Percentiles rank a stretch among this genome's conserved stretches.
Evolutionary conservation across 2,329 filamentous ascomycete genomes (phyloP).

Genomic region (Sporothrix brasiliensis): DNA sequence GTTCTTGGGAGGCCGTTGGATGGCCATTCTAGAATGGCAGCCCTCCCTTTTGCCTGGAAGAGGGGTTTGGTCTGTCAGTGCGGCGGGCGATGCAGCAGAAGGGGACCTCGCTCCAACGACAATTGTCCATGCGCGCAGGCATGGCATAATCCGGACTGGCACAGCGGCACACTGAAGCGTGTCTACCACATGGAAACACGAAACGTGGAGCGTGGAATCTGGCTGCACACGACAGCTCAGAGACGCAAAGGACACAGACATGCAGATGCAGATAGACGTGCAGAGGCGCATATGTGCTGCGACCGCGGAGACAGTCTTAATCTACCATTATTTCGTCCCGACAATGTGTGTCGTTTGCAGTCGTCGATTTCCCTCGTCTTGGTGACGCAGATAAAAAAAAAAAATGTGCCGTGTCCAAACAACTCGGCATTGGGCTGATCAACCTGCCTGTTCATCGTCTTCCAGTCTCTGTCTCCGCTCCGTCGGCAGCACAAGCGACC

Average conservation of each 20-base stretch:
- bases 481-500: not conserved
- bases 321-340: slow-evolving; percentile 6
- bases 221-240: too few species aligned
- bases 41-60: slow-evolving; percentile 4
- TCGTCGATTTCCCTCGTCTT: slow-evolving; percentile 4
- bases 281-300: not conserved
- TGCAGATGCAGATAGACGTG: not conserved
- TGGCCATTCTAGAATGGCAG: slow-evolving; percentile 1
- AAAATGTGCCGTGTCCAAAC: not conserved
- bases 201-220: not conserved
- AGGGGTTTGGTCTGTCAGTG: slow-evolving; percentile 1
- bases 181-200: slow-evolving; percentile 7
- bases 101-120: not conserved
- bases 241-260: not conserved
- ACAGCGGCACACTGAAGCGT: slow-evolving; percentile 5
- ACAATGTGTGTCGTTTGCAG: not conserved
- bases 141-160: slow-evolving; percentile 3
- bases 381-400: not conserved
- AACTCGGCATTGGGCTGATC: not conserved
- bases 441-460: not conserved
- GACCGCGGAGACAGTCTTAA: too few species aligned
- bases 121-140: not conserved
- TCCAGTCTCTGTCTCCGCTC: not conserved
- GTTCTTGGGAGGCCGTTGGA: not conserved
- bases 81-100: not conserved